phyloP scores from a whole-genome alignment of 2,329 filamentous ascomycete species.

The Colletotrichum liaoningense region DNA sequence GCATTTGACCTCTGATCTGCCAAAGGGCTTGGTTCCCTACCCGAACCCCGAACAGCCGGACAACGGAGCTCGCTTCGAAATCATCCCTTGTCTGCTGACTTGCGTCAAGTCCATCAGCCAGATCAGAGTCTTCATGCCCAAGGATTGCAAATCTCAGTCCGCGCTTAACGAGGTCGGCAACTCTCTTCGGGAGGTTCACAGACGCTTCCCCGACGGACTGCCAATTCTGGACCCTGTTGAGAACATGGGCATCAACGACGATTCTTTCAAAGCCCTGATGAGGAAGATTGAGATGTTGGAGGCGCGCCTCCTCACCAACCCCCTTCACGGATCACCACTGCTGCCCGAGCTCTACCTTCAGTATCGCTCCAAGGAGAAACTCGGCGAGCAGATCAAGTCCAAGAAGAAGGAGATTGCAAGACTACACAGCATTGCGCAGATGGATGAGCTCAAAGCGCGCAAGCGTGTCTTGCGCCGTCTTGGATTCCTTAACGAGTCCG shows the following conservation, averaged over 20 bases:
- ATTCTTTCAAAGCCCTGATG: slow-evolving; percentile 91
- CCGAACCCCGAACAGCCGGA: slow-evolving; percentile 67
- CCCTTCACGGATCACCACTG: slow-evolving; percentile 89
- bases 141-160: slow-evolving; percentile 76
- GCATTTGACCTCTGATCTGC: slow-evolving; percentile 58
- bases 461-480: slow-evolving; percentile 95
- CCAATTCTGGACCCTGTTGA: slow-evolving; percentile 92
- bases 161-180: slow-evolving; percentile 76
- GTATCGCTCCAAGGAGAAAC: slow-evolving; percentile 83
- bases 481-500: slow-evolving; percentile 93
- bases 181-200: slow-evolving; percentile 80
- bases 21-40: slow-evolving; percentile 73
- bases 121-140: slow-evolving; percentile 84
- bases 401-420: slow-evolving; percentile 88
- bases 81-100: slow-evolving; percentile 86
- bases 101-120: slow-evolving; percentile 89
- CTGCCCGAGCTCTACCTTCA: slow-evolving; percentile 87
- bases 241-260: slow-evolving; percentile 94
- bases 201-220: slow-evolving; percentile 91
- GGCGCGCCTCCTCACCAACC: slow-evolving; percentile 87
- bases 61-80: slow-evolving; percentile 73
- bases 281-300: slow-evolving; percentile 98
- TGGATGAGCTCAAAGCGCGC: slow-evolving; percentile 95
- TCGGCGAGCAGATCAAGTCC: slow-evolving; percentile 84
- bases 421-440: slow-evolving; percentile 88